Conservation (phyloP, 1,284 basidiomycete species). For the Ustilago crameri region DNA sequence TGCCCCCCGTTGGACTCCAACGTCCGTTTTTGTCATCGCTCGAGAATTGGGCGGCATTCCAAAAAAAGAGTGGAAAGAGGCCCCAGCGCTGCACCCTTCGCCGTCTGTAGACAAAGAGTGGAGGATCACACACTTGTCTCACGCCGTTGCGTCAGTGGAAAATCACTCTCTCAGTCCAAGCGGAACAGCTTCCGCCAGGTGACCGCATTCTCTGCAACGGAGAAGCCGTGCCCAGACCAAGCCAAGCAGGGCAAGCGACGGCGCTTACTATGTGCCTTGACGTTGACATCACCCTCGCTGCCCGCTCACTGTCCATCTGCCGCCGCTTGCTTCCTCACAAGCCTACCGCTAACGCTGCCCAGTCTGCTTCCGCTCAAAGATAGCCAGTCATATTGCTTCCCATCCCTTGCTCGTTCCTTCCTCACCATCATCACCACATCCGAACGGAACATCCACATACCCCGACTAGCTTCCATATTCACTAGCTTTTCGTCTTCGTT, state of each 20-base stretch:
- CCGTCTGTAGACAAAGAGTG: neutral
- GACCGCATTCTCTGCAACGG: neutral
- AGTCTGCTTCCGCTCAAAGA: neutral
- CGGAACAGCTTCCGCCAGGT: slow-evolving; percentile 7
- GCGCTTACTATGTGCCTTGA: slow-evolving; percentile 6
- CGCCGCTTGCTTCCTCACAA: neutral
- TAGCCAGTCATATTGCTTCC: neutral
- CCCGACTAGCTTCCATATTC: slow-evolving; percentile 8
- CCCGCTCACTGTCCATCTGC: neutral
- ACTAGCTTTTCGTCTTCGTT: slow-evolving; percentile 9
- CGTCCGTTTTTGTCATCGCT: slow-evolving; percentile 31
- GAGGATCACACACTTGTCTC: neutral
- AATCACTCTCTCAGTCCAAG: slow-evolving; percentile 3
- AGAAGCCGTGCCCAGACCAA: neutral
- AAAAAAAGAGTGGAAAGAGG: neutral
- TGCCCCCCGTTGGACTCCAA: slow-evolving; percentile 7
- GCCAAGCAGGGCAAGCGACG: neutral
- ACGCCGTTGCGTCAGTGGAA: slow-evolving; percentile 23
- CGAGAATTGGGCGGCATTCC: neutral
- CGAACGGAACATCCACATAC: slow-evolving; percentile 20
- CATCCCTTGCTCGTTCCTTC: slow-evolving; percentile 5
- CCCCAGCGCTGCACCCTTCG: neutral
- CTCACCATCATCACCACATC: slow-evolving; percentile 26
- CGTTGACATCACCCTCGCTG: neutral
- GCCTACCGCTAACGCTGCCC: too few relatives aligned